These are phyloP conservation scores for Stagonosporopsis chrysanthemi DNA, from an alignment of 2,329 filamentous ascomycete genomes.

Conservation along the genomic window DNA sequence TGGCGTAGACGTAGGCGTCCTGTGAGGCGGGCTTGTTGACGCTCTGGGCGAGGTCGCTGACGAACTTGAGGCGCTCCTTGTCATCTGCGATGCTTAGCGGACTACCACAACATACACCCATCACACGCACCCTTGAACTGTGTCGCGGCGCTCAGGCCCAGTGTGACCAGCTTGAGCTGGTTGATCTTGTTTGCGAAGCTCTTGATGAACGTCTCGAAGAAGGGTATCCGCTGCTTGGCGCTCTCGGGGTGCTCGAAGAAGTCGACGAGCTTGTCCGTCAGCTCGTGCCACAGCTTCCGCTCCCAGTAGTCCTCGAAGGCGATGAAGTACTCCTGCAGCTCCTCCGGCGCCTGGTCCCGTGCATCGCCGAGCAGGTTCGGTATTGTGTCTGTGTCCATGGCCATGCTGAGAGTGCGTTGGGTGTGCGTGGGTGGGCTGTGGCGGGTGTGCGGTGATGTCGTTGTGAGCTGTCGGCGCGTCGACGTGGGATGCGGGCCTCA, in stretches of 20 bases:
- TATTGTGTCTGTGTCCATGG: conserved; percentile 87
- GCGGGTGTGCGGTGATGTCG: background rate
- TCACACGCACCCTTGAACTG: conserved; percentile 73
- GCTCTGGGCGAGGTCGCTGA: conserved; percentile 81
- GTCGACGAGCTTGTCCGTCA: conserved; percentile 85
- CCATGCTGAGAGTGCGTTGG: conserved; percentile 35
- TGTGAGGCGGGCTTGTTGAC: conserved; percentile 92
- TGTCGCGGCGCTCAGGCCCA: conserved; percentile 85
- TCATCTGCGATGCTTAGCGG: conserved; percentile 68
- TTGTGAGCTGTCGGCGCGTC: conserved; percentile 17
- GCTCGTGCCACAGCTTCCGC: conserved; percentile 98
- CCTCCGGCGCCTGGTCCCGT: conserved; percentile 84
- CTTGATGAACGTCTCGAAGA: conserved; percentile 94
- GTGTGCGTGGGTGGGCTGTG: conserved; percentile 7
- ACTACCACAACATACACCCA: no score
- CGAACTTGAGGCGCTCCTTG: conserved; percentile 83
- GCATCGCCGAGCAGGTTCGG: conserved; percentile 90
- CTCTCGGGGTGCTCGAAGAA: conserved; percentile 88
- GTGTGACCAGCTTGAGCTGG: conserved; percentile 92
- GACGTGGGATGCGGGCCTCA: conserved; percentile 24
- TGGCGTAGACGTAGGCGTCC: conserved; percentile 94
- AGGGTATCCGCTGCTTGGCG: conserved; percentile 80
- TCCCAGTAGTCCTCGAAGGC: conserved; percentile 98
- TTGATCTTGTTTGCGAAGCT: conserved; percentile 99
- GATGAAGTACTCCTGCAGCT: conserved; percentile 86